Base-by-base conservation (phyloP, 1,284 basidiomycete species). In the Marasmius tenuissimus region DNA sequence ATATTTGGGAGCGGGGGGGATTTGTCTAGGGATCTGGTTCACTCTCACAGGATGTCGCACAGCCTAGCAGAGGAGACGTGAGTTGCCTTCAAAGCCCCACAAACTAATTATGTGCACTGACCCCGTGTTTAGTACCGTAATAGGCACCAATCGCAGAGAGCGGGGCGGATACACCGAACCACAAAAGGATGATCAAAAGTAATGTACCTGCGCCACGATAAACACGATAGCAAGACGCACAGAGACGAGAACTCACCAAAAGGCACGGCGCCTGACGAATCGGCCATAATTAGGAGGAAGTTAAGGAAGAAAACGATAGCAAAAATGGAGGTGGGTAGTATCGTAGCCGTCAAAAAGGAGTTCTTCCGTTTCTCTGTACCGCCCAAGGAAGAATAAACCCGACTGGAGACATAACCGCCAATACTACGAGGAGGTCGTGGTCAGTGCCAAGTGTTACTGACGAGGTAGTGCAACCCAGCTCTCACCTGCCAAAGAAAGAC, bases 81-180 rank as follows among this genome's bases (percentile, higher is more conserved):
- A 42, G 39, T 53, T 35, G 14, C 59, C 59, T 45, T 63, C 49
- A 33, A 12, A 38, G 63, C 16, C 63, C 42, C 54, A 57, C 53
- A 40, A 61, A 8, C 14, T 16, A 18, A 34, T 27, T 45, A 51
- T 14, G 33, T 47, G 8, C 45, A 72, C 88, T 65, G 73, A 94
- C 92, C n/a, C 96, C 96, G 69, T 93, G 90, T 72, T 88, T 92
- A 55, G 92, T 85, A 16, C 96, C 96, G 65, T 90, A 87, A 74
- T 93, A 92, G 11, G 87, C 84, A 20, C 89, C 89, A 48, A 91
- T 74, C 16, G 85, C 82, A 33, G 90, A 91, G 54, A 92, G 81
- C 0, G 97, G 97, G 0, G 94, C 91, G 38, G 95, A 96, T 63
- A 98, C 94, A 53, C 95, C 88, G 75, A 96, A 97, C 96, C 96